phyloP scores from a whole-genome alignment of 2,329 filamentous ascomycete genomes.

The Elsinoe necatrix region DNA sequence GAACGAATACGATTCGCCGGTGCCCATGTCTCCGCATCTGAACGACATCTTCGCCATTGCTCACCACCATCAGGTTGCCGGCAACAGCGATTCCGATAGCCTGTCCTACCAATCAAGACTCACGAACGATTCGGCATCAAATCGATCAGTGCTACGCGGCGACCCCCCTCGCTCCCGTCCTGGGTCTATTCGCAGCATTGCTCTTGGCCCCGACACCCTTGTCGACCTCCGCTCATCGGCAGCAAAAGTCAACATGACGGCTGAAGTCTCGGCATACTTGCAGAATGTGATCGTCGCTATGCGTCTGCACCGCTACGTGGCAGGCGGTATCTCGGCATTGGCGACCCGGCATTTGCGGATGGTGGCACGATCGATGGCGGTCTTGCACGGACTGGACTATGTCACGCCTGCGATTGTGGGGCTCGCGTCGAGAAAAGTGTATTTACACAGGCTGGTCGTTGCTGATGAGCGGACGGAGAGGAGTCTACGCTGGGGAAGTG shows the following conservation, averaged over 20 bases:
- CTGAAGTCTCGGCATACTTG: constrained; percentile 75
- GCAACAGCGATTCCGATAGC: constrained; percentile 40
- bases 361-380: constrained; percentile 56
- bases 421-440: constrained; percentile 78
- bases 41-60: constrained; percentile 85
- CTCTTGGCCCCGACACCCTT: constrained; percentile 38
- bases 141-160: neutral
- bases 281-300: constrained; percentile 84
- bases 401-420: constrained; percentile 76
- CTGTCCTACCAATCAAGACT: neutral
- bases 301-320: constrained; percentile 77
- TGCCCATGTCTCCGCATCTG: constrained; percentile 36
- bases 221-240: constrained; percentile 51
- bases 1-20: constrained; percentile 37
- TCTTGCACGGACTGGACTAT: constrained; percentile 71
- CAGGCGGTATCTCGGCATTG: constrained; percentile 64
- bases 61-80: constrained; percentile 66
- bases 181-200: neutral
- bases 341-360: constrained; percentile 67
- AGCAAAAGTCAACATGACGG: constrained; percentile 53
- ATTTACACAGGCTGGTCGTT: constrained; percentile 72
- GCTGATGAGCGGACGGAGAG: constrained; percentile 63
- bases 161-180: neutral
- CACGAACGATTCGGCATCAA: neutral
- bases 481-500: constrained; percentile 90